These are phyloP conservation scores for Pezicula radicicola DNA, from an alignment of 2,329 filamentous ascomycete species.

Conservation along the genomic window DNA sequence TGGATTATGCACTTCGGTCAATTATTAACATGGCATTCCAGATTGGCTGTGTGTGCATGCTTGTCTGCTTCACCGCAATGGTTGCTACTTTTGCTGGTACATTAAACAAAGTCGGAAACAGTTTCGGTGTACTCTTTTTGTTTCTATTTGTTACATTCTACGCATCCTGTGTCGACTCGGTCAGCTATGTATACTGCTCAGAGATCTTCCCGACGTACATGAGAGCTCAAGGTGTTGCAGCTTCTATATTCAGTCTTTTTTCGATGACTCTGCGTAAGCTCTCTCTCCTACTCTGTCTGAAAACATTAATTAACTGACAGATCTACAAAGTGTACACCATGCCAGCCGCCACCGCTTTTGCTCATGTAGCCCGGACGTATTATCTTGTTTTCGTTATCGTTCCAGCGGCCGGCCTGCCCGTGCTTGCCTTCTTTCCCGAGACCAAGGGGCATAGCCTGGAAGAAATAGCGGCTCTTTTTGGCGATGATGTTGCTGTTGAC, in stretches of 20 bases:
- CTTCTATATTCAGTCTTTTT: background rate
- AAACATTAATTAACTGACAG: background rate
- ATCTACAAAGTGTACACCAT: background rate
- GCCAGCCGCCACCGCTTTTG: background rate
- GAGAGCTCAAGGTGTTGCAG: background rate
- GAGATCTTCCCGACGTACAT: background rate
- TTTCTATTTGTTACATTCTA: constrained; percentile 1
- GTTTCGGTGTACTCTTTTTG: constrained; percentile 1
- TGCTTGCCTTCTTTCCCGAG: constrained; percentile 21
- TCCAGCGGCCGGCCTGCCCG: background rate
- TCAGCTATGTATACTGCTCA: background rate
- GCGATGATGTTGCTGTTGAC: background rate
- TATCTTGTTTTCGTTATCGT: background rate
- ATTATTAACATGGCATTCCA: background rate
- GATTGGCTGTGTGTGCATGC: background rate
- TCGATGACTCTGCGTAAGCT: background rate
- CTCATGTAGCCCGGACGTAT: background rate
- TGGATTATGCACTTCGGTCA: background rate
- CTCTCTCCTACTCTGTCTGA: background rate
- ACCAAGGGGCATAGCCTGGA: background rate
- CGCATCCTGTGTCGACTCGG: background rate
- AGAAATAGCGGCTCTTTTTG: background rate
- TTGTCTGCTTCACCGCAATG: background rate
- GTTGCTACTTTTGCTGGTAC: background rate
- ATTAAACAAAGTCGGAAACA: background rate